phyloP scores from a whole-genome alignment of 2,329 filamentous ascomycete genomes.

The Macrophomina phaseolina region DNA sequence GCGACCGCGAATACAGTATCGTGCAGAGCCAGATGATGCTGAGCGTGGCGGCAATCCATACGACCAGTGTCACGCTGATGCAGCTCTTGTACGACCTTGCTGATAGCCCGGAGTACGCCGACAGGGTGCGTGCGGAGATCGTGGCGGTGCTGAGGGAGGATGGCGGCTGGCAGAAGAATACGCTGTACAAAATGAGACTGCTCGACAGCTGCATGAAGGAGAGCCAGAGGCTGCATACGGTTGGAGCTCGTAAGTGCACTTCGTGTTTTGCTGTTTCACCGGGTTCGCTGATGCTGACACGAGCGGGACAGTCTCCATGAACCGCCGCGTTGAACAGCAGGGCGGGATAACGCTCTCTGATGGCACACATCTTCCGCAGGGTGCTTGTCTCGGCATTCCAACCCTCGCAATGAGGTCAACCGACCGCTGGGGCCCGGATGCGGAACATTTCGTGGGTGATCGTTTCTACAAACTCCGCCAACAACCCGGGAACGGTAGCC shows the following conservation, averaged over 20 bases:
- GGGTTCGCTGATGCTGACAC: not conserved
- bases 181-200: constrained; percentile 38
- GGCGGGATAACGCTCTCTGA: constrained; percentile 2
- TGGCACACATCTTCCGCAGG: not conserved
- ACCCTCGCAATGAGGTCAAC: not conserved
- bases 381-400: not conserved
- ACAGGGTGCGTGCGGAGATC: constrained; percentile 36
- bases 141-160: constrained; percentile 34
- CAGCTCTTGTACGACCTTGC: constrained; percentile 35
- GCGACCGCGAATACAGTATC: constrained; percentile 29
- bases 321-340: not conserved
- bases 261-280: not conserved
- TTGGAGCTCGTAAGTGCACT: not conserved
- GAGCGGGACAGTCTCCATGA: not conserved
- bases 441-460: not conserved
- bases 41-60: constrained; percentile 32
- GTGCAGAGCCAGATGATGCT: constrained; percentile 30
- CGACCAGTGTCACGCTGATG: constrained; percentile 35
- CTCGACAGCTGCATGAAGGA: constrained; percentile 45
- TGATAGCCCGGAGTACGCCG: constrained; percentile 34
- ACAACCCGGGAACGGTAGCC: not conserved
- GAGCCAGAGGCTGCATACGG: constrained; percentile 32
- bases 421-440: constrained; percentile 28
- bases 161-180: constrained; percentile 35
- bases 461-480: constrained; percentile 5